Conservation (phyloP, 2,329 filamentous ascomycete species). For the Hymenoscyphus salicellus region DNA sequence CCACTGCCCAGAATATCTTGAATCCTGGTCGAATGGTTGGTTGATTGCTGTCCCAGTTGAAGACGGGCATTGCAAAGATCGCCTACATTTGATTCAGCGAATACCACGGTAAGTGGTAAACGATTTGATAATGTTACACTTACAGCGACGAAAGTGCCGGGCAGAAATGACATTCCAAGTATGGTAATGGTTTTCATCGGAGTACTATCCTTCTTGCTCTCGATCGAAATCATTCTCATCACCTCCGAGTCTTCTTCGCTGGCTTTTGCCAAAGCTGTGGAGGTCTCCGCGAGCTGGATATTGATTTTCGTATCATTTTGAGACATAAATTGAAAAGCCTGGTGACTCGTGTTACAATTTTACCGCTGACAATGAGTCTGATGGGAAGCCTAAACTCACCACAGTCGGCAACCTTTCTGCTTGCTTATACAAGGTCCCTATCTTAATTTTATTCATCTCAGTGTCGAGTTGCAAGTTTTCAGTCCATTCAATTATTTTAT, state of each 20-base stretch:
- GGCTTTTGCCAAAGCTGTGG: constrained; percentile 13
- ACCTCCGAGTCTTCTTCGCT: constrained; percentile 15
- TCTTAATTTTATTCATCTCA: too few species aligned
- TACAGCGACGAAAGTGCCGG: constrained; percentile 18
- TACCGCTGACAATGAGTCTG: too few species aligned
- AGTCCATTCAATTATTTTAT: too few species aligned
- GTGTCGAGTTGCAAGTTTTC: too few species aligned
- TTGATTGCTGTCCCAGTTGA: constrained; percentile 1
- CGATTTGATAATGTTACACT: not conserved
- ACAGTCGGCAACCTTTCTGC: too few species aligned
- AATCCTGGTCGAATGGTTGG: not conserved
- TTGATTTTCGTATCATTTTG: constrained; percentile 23
- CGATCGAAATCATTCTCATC: constrained; percentile 34
- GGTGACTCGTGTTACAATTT: not conserved
- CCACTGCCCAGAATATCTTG: constrained; percentile 1
- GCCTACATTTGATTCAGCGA: not conserved
- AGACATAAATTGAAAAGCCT: constrained; percentile 22
- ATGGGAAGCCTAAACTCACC: too few species aligned
- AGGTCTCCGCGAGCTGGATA: constrained; percentile 13
- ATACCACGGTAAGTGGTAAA: too few species aligned
- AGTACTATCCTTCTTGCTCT: constrained; percentile 15
- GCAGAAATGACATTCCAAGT: constrained; percentile 15
- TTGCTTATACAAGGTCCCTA: too few species aligned
- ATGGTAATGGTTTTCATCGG: constrained; percentile 33
- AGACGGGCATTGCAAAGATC: constrained; percentile 4